Conservation (phyloP, 129 eudicot genomes). For the Heracleum sosnowskyi region DNA sequence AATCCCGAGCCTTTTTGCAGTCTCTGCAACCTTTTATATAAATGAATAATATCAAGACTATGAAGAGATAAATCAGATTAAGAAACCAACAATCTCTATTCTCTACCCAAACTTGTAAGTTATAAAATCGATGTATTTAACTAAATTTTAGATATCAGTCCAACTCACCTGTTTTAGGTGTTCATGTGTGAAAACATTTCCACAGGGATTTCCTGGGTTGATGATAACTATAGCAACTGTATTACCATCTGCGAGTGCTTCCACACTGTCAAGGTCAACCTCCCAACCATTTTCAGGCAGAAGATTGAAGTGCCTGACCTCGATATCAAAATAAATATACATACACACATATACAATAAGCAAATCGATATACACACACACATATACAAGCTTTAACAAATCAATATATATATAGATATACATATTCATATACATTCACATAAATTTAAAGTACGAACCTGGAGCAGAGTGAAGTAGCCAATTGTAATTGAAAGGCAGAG, state of each 20-base stretch:
- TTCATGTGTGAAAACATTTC: constrained; percentile 39
- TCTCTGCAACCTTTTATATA: constrained; percentile 37
- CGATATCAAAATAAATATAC: too few relatives aligned
- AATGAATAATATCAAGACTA: background rate
- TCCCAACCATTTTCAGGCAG: constrained; percentile 58
- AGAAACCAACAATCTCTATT: background rate
- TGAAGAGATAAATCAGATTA: too few relatives aligned
- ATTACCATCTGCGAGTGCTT: constrained; percentile 38
- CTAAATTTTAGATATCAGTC: background rate
- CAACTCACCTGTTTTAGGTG: constrained; percentile 35
- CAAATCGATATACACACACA: too few relatives aligned
- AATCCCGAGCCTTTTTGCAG: constrained; percentile 54
- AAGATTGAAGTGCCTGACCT: constrained; percentile 48
- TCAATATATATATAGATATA: too few relatives aligned
- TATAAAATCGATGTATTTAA: background rate
- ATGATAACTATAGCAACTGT: constrained; percentile 53
- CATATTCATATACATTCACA: too few relatives aligned
- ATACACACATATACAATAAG: too few relatives aligned
- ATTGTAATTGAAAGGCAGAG: too few relatives aligned
- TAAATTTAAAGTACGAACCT: too few relatives aligned
- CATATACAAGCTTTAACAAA: too few relatives aligned
- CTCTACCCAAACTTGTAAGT: background rate
- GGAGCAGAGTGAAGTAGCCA: too few relatives aligned
- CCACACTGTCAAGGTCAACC: constrained; percentile 43
- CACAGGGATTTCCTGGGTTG: constrained; percentile 68